Conservation (phyloP, 2,329 filamentous ascomycete genomes). For the Blastomyces gilchristii region DNA sequence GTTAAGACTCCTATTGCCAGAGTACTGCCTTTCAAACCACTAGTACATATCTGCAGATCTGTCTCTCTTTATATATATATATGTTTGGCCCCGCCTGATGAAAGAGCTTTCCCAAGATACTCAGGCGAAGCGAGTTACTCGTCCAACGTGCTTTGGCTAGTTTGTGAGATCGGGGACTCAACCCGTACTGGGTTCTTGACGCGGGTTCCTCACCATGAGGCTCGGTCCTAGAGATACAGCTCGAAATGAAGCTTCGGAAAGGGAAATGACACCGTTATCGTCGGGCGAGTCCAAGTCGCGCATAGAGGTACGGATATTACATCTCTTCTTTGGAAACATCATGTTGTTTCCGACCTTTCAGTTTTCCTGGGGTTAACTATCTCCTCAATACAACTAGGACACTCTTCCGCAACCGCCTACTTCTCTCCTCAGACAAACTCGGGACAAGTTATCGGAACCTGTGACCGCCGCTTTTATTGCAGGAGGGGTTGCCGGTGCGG, state of each 20-base stretch:
- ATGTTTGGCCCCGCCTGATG: not conserved
- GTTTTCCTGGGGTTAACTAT: not conserved
- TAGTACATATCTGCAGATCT: not conserved
- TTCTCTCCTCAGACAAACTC: constrained; percentile 15
- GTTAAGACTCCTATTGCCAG: constrained; percentile 3
- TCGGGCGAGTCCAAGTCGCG: not conserved
- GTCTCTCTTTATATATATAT: not conserved
- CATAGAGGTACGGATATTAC: not conserved
- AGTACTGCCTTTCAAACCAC: not conserved
- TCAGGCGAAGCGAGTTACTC: constrained; percentile 3
- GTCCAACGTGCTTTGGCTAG: constrained; percentile 5
- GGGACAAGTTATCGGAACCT: constrained; percentile 56
- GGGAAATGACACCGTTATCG: constrained; percentile 4
- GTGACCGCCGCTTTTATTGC: constrained; percentile 87
- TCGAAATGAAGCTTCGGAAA: constrained; percentile 6
- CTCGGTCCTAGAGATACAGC: constrained; percentile 10
- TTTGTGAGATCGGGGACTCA: not conserved
- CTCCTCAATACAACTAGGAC: not conserved
- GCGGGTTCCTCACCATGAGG: constrained; percentile 11
- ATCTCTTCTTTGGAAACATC: not conserved
- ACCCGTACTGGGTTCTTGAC: not conserved
- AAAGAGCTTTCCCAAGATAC: not conserved
- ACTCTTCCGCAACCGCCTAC: not conserved
- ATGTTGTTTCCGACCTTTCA: not conserved
- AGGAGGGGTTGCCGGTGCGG: constrained; percentile 85